Evolutionary conservation across 768 basidiomycete species (phyloP).

Genomic region (Leccinum longicurvipes): DNA sequence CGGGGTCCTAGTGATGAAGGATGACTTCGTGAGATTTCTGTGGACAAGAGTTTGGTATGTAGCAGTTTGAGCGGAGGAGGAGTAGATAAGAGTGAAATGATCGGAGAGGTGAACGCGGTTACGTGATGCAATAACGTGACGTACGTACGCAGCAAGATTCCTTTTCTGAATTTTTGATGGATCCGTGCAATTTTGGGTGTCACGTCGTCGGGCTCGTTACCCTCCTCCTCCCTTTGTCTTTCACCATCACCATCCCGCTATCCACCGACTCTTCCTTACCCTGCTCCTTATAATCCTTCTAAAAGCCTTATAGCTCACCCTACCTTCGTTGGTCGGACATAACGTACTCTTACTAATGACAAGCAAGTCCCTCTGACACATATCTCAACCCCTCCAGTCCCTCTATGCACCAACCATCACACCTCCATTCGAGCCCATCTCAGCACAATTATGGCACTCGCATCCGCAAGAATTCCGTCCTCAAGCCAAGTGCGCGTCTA

Average conservation of each 20-base stretch:
- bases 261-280: constrained; percentile 11
- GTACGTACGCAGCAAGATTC: constrained; percentile 28
- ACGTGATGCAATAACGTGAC: constrained; percentile 29
- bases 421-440: constrained; percentile 9
- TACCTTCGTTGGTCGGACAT: constrained; percentile 31
- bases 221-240: constrained; percentile 24
- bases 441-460: constrained; percentile 51
- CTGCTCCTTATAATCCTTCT: constrained; percentile 14
- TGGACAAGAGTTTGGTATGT: too few species aligned
- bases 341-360: constrained; percentile 20
- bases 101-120: constrained; percentile 23
- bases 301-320: constrained; percentile 7
- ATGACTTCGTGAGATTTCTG: background rate
- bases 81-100: constrained; percentile 17
- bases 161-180: constrained; percentile 35
- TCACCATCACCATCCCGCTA: constrained; percentile 27
- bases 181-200: constrained; percentile 29
- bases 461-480: constrained; percentile 48
- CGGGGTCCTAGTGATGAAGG: background rate
- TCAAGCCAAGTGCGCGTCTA: constrained; percentile 52
- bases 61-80: background rate
- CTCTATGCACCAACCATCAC: constrained; percentile 10
- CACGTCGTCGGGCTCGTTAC: constrained; percentile 25
- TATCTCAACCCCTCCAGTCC: constrained; percentile 11
- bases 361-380: constrained; percentile 14